Evolutionary conservation across 2,329 filamentous ascomycete genomes (phyloP), one percentile per base, ranked within the genome.

Genomic region (Alternaria consortialis): DNA sequence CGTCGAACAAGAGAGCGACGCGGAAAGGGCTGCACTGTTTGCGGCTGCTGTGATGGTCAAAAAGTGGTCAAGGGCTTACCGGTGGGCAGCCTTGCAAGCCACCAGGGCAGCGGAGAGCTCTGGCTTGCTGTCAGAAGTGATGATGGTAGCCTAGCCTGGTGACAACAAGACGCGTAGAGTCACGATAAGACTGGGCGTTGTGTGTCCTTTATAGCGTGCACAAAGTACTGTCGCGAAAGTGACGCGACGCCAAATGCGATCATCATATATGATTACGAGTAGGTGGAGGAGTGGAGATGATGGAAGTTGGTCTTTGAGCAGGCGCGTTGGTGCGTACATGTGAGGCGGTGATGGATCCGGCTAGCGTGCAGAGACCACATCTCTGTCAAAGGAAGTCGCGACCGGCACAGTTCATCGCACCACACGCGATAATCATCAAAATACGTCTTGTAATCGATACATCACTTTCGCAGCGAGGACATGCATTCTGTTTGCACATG

Each of bases 341-440:
- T 64, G 64, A 67, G 59, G 66, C 67, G 66, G 67, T 69, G 64
- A 67, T 64, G 59, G 58, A 68, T 54, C 39, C 57, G 57, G 64
- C 62, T 70, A 72, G 68, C 58, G 65, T 48, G 54, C 65, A 62
- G 53, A 67, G 66, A 65, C 65, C 65, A 69, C 65, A 52, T 60
- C 31, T 36, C 20, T 63, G 61, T 57, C 63, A 54, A 60, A 64
- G 57, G 62, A 63, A 66, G 63, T 50, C 50, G 63, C 66, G 52
- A 64, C 59, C 34, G 46, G 32, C 12, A 36, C 47, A 39, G 54
- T 55, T 39, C 52, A 56, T 43, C 47, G 36, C 36, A 53, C 46
- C 51, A 36, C 53, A 29, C 56, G 43, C 63, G 27, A 36, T 2
- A 15, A 29, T 36, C 42, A 37, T 25, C 42, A 7, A 12, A 13